Percentiles rank a stretch among this genome's conserved stretches.
These are phyloP conservation scores for Colletotrichum trifolii DNA, from an alignment of 2,329 filamentous ascomycete genomes.

Conservation along the genomic window DNA sequence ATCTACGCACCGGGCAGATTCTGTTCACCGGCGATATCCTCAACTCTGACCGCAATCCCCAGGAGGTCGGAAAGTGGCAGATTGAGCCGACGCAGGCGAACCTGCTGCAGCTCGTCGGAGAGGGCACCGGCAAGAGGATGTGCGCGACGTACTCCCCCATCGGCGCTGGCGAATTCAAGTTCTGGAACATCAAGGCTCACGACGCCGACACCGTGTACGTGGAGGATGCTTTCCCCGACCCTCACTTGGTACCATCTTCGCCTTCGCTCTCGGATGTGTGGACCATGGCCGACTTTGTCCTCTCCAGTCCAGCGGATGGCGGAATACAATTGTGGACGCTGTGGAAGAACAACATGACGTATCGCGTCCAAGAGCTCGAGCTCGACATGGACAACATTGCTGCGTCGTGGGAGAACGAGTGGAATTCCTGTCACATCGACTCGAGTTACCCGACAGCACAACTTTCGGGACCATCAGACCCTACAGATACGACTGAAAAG, in stretches of 20 bases:
- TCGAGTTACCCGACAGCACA: constrained; percentile 64
- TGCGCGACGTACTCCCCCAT: constrained; percentile 90
- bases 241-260: constrained; percentile 73
- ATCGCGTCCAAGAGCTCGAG: constrained; percentile 78
- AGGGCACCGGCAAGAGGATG: constrained; percentile 61
- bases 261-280: constrained; percentile 80
- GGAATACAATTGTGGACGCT: constrained; percentile 77
- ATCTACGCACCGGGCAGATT: constrained; percentile 82
- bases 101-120: constrained; percentile 78
- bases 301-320: constrained; percentile 66
- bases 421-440: constrained; percentile 76
- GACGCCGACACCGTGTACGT: constrained; percentile 73
- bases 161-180: constrained; percentile 90
- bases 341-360: constrained; percentile 87
- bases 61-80: constrained; percentile 78
- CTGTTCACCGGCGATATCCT: constrained; percentile 83
- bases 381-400: constrained; percentile 75
- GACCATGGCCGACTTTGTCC: constrained; percentile 81
- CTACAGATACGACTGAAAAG: constrained; percentile 79
- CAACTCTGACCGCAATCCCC: constrained; percentile 71
- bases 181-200: constrained; percentile 81
- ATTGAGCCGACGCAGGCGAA: constrained; percentile 84
- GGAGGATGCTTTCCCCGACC: constrained; percentile 75
- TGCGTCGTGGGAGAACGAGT: constrained; percentile 72
- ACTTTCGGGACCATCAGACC: constrained; percentile 70